These are phyloP conservation scores for Blakeslea trispora DNA, from an alignment of 371 early-diverging fungal species.

Conservation along the genomic window DNA sequence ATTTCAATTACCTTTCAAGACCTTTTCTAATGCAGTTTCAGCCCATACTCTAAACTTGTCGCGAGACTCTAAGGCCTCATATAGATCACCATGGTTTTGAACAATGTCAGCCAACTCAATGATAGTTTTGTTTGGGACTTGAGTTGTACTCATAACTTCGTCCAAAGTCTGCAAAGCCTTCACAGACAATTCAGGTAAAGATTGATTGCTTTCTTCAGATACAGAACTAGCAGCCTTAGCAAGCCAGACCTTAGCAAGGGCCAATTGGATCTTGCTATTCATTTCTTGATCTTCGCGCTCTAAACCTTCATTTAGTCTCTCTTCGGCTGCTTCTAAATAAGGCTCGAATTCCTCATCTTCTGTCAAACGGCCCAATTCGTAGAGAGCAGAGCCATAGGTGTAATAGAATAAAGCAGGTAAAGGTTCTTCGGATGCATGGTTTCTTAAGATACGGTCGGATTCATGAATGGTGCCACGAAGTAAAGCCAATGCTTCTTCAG, in stretches of 20 bases:
- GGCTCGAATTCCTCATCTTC: slow-evolving; percentile 49
- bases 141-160: slow-evolving; percentile 3
- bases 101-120: slow-evolving; percentile 38
- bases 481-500: slow-evolving; percentile 36
- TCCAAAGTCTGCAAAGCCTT: slow-evolving; percentile 30
- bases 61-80: slow-evolving; percentile 21
- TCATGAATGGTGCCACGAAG: slow-evolving; percentile 65
- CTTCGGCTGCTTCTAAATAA: slow-evolving; percentile 49
- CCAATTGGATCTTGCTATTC: slow-evolving; percentile 31
- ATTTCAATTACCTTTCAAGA: slow-evolving; percentile 25
- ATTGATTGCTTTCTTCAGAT: slow-evolving; percentile 13
- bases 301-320: slow-evolving; percentile 33
- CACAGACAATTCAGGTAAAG: slow-evolving; percentile 30
- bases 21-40: slow-evolving; percentile 25
- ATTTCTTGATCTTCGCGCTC: slow-evolving; percentile 11
- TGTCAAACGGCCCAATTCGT: slow-evolving; percentile 51
- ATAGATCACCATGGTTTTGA: slow-evolving; percentile 37
- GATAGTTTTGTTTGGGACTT: slow-evolving; percentile 11
- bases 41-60: slow-evolving; percentile 39
- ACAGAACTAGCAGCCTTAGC: slow-evolving; percentile 40
- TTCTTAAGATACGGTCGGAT: slow-evolving; percentile 63
- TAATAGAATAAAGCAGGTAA: slow-evolving; percentile 53
- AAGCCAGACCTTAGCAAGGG: slow-evolving; percentile 41
- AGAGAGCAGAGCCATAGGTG: slow-evolving; percentile 59
- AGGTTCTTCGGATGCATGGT: slow-evolving; percentile 39